A percentile compares a stretch with the other conserved stretches of the same genome.
Conservation (phyloP, 2,329 filamentous ascomycete species). For the Amauroascus verrucosus region DNA sequence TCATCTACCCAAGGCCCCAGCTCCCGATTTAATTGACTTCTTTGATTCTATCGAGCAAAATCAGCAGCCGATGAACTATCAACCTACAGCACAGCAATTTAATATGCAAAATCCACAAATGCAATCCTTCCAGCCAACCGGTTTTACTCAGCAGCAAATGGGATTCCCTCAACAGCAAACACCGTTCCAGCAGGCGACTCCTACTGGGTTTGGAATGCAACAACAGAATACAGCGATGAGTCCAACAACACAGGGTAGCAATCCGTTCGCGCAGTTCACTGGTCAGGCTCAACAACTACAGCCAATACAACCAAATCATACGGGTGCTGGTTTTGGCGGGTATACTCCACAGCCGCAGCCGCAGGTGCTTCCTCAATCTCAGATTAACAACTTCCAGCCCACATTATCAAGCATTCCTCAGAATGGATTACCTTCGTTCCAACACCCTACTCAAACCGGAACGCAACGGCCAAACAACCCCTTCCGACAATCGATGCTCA, state of each 20-base stretch:
- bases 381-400: slow-evolving; percentile 34
- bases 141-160: slow-evolving; percentile 27
- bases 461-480: slow-evolving; percentile 66
- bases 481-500: slow-evolving; percentile 82
- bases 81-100: slow-evolving; percentile 32
- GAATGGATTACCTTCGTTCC: slow-evolving; percentile 40
- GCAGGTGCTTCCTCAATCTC: slow-evolving; percentile 24
- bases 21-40: slow-evolving; percentile 79
- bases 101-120: slow-evolving; percentile 14
- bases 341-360: slow-evolving; percentile 61
- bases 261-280: slow-evolving; percentile 26
- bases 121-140: slow-evolving; percentile 28
- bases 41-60: slow-evolving; percentile 89
- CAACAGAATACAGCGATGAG: slow-evolving; percentile 21
- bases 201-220: slow-evolving; percentile 15
- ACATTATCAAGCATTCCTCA: slow-evolving; percentile 40
- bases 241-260: slow-evolving; percentile 23
- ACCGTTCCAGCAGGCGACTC: slow-evolving; percentile 22
- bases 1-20: slow-evolving; percentile 30
- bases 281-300: slow-evolving; percentile 24
- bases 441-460: slow-evolving; percentile 28
- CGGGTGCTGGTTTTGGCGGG: slow-evolving; percentile 74
- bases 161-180: slow-evolving; percentile 12
- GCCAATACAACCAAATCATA: slow-evolving; percentile 50
- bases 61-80: slow-evolving; percentile 56